These are phyloP conservation scores for Cadophora gregata DNA, from an alignment of 2,329 filamentous ascomycete species.

Conservation along the genomic window DNA sequence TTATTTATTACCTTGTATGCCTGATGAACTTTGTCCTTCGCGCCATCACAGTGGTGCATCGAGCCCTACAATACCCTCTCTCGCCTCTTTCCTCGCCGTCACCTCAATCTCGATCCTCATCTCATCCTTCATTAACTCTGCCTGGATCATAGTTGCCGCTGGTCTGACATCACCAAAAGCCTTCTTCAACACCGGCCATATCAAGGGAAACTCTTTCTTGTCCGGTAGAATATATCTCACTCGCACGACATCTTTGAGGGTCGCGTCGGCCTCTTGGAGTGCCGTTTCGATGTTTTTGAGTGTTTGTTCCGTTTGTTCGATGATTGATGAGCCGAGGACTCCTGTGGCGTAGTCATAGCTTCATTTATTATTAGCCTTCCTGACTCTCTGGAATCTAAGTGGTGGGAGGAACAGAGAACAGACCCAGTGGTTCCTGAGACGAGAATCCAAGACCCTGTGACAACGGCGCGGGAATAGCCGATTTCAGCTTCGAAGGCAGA, in stretches of 20 bases:
- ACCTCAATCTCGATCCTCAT: constrained; percentile 16
- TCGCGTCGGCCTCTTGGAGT: not conserved
- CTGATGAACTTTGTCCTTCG: not conserved
- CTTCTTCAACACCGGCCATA: constrained; percentile 2
- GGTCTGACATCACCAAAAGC: not conserved
- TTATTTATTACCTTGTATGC: not conserved
- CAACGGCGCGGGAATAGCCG: constrained; percentile 12
- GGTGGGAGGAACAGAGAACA: not conserved
- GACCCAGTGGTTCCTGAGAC: constrained; percentile 19
- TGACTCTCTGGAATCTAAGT: not conserved
- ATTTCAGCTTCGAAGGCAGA: constrained; percentile 13
- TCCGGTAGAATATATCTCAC: constrained; percentile 12
- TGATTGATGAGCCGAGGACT: not conserved
- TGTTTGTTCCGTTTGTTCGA: constrained; percentile 16
- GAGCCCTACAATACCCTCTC: not conserved
- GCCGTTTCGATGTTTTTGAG: constrained; percentile 7
- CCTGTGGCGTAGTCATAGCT: constrained; percentile 11
- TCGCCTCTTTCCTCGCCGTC: not conserved
- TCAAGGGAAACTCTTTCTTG: constrained; percentile 12
- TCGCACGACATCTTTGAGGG: not conserved
- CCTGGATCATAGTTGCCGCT: constrained; percentile 7
- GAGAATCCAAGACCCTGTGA: constrained; percentile 13
- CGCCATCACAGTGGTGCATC: not conserved
- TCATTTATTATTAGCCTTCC: not conserved
- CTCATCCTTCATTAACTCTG: constrained; percentile 13